Conservation (phyloP, 2,329 filamentous ascomycete species). For the Fusarium bactridioides region DNA sequence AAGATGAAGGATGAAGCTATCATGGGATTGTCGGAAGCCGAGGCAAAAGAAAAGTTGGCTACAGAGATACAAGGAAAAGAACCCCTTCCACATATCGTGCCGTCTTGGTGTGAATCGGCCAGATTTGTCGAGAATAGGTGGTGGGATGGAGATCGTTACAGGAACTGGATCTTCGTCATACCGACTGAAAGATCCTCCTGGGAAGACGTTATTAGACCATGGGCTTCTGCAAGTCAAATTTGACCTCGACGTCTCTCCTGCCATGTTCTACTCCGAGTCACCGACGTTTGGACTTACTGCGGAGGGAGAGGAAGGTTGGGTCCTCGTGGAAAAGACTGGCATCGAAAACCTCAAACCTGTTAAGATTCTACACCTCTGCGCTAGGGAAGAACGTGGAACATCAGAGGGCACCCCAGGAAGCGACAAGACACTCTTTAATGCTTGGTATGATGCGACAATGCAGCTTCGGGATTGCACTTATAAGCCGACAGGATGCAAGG, state of each 20-base stretch:
- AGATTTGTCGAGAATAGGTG: neutral
- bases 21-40: slow-evolving; percentile 1
- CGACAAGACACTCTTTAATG: neutral
- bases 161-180: slow-evolving; percentile 23
- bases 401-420: neutral
- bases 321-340: neutral
- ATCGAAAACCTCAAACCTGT: neutral
- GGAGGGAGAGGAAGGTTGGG: slow-evolving; percentile 8
- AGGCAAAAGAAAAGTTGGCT: neutral
- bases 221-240: slow-evolving; percentile 15
- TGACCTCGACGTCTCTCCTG: slow-evolving; percentile 9
- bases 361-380: neutral
- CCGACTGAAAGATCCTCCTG: slow-evolving; percentile 8
- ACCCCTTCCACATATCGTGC: slow-evolving; percentile 27
- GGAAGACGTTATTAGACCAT: slow-evolving; percentile 10
- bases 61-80: slow-evolving; percentile 14
- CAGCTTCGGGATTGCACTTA: slow-evolving; percentile 15
- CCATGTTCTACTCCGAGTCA: neutral
- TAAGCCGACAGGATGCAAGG: neutral
- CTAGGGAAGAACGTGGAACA: neutral
- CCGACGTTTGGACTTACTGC: neutral
- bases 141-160: neutral
- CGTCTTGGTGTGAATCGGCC: slow-evolving; percentile 11
- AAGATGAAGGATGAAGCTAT: slow-evolving; percentile 6
- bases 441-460: neutral